Base-by-base conservation (phyloP, 768 basidiomycete genomes). In the Kwoniella botswanensis region DNA sequence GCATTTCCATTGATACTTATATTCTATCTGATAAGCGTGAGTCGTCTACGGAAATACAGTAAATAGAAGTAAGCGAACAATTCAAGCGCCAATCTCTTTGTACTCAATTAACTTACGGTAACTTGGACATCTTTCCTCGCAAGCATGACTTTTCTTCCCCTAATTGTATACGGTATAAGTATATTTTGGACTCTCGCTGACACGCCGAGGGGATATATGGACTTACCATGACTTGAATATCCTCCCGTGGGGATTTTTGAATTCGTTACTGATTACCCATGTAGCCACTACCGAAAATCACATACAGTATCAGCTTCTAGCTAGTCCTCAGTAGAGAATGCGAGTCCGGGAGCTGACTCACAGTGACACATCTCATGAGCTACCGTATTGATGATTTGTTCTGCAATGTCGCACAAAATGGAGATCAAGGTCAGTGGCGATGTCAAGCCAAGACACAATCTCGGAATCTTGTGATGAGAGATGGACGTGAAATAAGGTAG, bases 291-390 rank as follows among this genome's bases (percentile, higher is more conserved):
- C 35, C 61, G 9, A 21, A 1, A 53, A 63, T 53, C 3, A 1
- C 13, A 22, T 68, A 66, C 35, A 12, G 18, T 46, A 15, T 64
- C 41, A 21, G 17, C 24, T 53, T n/a, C 35, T 5, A 42, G 18
- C 0, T 7, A 15, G 13, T 35, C 52, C 17, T 11, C 13, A 63
- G 43, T 3, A 12, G 6, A 46, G 44, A n/a, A 18, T 21, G 56
- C 12, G 17, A 46, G 46, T 26, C 21, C 46, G 43, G 5, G 10
- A 74, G 26, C 9, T 15, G 21, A 70, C 81, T 68, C 60, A 82
- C 81, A 83, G 84, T 94, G 93, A 76, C 93, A 94, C 93, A 94
- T 93, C 82, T 95, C 93, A 75, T 95, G 93, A 41, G 92, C 89
- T 13, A 95, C 84, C 0, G 93, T 94, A 76, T 91, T 90, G 44